Conservation (phyloP, 139 green algal species). For the Chlamydomonas sphaeroides region DNA sequence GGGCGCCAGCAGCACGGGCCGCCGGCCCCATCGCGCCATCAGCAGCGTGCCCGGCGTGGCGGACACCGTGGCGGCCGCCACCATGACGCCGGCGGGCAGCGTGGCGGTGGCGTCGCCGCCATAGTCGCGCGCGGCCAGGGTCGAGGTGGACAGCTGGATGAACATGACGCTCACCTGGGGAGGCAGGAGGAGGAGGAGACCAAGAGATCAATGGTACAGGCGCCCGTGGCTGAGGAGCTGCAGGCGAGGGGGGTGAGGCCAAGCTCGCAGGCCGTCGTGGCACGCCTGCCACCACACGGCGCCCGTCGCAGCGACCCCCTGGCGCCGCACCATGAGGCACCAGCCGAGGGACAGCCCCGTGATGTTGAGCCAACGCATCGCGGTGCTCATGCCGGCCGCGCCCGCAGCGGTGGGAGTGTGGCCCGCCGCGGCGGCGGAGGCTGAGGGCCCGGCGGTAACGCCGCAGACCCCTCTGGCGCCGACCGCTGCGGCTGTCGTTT, state of each 20-base stretch:
- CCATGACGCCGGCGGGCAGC: slow-evolving; percentile 24
- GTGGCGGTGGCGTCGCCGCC: neutral
- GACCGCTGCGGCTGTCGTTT: too few species aligned
- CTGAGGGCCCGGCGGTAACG: too few species aligned
- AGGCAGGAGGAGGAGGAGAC: too few species aligned
- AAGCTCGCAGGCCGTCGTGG: too few species aligned
- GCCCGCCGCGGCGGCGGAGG: too few species aligned
- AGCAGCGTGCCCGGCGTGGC: neutral
- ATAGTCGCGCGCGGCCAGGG: neutral
- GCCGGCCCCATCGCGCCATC: neutral
- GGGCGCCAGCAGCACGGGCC: neutral
- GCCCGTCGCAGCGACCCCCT: too few species aligned
- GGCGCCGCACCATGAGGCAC: neutral
- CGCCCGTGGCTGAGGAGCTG: too few species aligned
- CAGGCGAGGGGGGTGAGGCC: too few species aligned
- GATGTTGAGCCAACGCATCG: neutral
- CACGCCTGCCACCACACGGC: too few species aligned
- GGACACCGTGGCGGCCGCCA: neutral
- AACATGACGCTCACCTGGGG: slow-evolving; percentile 18
- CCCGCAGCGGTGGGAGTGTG: too few species aligned
- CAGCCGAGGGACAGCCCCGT: neutral
- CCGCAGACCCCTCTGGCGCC: too few species aligned
- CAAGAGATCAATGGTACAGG: too few species aligned
- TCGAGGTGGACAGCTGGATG: slow-evolving; percentile 21
- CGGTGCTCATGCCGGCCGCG: neutral